These are phyloP conservation scores for Eucalyptus caleyi DNA, from an alignment of 345 rosid genomes.

Conservation along the genomic window DNA sequence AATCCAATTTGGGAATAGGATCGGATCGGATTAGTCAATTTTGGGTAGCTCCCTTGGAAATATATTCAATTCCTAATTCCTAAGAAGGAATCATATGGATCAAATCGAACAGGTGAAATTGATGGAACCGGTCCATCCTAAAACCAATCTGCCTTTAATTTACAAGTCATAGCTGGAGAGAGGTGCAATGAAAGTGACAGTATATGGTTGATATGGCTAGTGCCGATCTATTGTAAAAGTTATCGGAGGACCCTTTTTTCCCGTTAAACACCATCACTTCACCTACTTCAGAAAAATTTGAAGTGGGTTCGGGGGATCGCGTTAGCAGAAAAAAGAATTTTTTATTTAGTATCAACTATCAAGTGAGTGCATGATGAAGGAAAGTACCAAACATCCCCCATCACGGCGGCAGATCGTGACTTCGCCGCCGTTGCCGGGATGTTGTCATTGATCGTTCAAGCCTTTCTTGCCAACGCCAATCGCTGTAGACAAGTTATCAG, in stretches of 20 bases:
- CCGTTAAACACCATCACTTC: background rate
- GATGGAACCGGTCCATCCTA: background rate
- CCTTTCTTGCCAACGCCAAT: background rate
- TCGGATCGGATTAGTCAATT: background rate
- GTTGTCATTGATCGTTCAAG: no score
- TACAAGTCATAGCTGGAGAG: background rate
- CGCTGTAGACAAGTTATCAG: background rate
- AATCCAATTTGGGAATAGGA: background rate
- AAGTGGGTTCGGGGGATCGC: fast-evolving
- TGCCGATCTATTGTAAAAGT: background rate
- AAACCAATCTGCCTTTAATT: fast-evolving
- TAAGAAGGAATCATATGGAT: background rate
- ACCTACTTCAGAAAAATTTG: background rate
- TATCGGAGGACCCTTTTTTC: background rate
- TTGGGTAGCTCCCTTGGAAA: background rate
- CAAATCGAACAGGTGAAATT: fast-evolving
- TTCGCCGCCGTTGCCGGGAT: background rate
- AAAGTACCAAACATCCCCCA: background rate
- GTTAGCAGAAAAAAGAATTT: no score
- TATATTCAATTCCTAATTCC: background rate
- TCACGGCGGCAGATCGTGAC: background rate
- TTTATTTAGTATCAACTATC: no score
- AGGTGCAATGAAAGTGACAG: background rate
- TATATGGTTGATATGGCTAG: background rate
- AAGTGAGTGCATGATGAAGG: background rate